Evolutionary conservation across 176 grass and related monocot species (phyloP).

Genomic region (Canna indica): DNA sequence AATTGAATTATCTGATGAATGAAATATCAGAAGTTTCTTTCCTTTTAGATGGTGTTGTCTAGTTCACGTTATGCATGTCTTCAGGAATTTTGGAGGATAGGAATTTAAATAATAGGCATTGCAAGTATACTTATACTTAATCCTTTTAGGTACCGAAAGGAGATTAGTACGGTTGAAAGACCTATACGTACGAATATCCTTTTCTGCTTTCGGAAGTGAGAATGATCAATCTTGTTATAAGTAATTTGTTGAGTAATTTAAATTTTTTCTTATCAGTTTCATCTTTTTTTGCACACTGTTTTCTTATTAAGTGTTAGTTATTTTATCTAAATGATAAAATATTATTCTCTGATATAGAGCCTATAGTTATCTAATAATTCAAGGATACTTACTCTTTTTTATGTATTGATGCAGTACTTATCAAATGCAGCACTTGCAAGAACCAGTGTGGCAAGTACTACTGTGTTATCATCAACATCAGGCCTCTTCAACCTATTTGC

Average conservation of each 20-base stretch:
- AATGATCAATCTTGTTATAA: not conserved
- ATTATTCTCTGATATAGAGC: not conserved
- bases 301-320: not conserved
- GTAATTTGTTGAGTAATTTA: not conserved
- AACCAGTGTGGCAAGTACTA: conserved; percentile 97
- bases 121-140: not conserved
- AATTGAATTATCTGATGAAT: no score
- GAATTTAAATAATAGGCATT: not conserved
- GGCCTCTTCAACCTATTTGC: conserved; percentile 92
- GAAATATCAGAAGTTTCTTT: not conserved
- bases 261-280: not conserved
- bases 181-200: not conserved
- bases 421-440: conserved; percentile 98
- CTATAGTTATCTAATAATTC: not conserved
- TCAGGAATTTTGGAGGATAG: not conserved
- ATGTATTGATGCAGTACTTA: conserved; percentile 71
- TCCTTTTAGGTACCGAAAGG: not conserved
- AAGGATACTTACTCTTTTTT: conserved; percentile 21
- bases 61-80: not conserved
- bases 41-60: not conserved
- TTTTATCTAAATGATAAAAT: not conserved
- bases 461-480: conserved; percentile 89
- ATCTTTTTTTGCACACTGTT: not conserved
- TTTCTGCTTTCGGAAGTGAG: not conserved
- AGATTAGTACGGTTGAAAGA: not conserved